Evolutionary conservation across 73 alveolate species (phyloP).

Genomic region (Paramecium bursaria): DNA sequence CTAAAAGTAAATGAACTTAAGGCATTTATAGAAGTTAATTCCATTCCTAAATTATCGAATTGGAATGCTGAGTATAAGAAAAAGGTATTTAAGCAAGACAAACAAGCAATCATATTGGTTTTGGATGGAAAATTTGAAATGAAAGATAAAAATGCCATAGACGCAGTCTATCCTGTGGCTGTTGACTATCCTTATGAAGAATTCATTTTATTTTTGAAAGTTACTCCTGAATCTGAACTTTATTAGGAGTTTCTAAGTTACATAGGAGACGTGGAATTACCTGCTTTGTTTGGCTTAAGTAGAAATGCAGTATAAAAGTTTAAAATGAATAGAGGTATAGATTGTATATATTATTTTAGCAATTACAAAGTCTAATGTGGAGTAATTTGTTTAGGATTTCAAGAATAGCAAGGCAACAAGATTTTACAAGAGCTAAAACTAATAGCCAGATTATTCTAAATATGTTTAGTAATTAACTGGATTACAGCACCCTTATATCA

Average conservation of each 20-base stretch:
- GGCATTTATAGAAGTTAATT: slow-evolving; percentile 39
- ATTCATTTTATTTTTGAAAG: no score
- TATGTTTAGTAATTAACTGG: no score
- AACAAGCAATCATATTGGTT: background rate
- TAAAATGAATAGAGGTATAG: slow-evolving; percentile 5
- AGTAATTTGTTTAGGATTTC: slow-evolving; percentile 34
- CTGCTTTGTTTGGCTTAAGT: slow-evolving; percentile 18
- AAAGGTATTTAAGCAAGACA: slow-evolving; percentile 43
- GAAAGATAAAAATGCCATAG: slow-evolving; percentile 55
- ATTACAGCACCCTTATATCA: no score
- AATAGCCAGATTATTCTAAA: no score
- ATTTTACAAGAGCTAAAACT: slow-evolving; percentile 27
- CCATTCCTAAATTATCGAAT: background rate
- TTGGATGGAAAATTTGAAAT: slow-evolving; percentile 45
- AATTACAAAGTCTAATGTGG: slow-evolving; percentile 30
- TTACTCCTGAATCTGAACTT: no score
- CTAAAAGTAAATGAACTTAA: slow-evolving; percentile 17
- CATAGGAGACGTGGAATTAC: no score
- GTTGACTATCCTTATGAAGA: no score
- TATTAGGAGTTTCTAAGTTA: no score
- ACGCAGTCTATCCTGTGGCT: slow-evolving; percentile 22
- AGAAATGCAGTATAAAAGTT: slow-evolving; percentile 27
- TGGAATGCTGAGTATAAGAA: slow-evolving; percentile 23
- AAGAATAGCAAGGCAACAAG: slow-evolving; percentile 24
- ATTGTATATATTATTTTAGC: no score